Conservation (phyloP, 345 rosid genomes). For the Turritis glabra region DNA sequence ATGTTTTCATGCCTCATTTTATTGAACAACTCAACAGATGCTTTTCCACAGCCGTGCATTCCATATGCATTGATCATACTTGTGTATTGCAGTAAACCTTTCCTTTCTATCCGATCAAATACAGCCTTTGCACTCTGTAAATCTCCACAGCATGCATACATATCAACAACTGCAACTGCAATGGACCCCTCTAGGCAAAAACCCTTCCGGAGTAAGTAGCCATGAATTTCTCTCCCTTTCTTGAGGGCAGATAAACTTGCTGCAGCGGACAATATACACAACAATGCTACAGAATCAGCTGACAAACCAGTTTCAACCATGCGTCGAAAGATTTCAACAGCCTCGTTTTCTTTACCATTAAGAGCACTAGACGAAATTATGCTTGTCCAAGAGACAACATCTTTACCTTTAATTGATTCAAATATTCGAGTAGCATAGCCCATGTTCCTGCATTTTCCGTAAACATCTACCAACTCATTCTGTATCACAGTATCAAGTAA, state of each 20-base stretch:
- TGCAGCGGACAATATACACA: conserved; percentile 63
- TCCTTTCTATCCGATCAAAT: conserved; percentile 46
- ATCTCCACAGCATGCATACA: conserved; percentile 82
- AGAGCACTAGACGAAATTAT: conserved; percentile 68
- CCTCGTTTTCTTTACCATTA: conserved; percentile 61
- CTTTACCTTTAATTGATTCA: conserved; percentile 55
- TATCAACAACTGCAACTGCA: conserved; percentile 67
- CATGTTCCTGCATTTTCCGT: conserved; percentile 61
- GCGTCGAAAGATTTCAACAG: conserved; percentile 50
- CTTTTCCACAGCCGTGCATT: conserved; percentile 76
- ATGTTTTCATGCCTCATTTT: conserved; percentile 50
- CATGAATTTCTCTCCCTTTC: conserved; percentile 80
- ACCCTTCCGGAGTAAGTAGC: conserved; percentile 58
- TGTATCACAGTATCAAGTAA: conserved; percentile 59
- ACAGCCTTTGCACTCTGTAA: conserved; percentile 55
- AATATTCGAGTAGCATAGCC: conserved; percentile 62
- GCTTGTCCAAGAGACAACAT: conserved; percentile 92
- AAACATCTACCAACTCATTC: conserved; percentile 63
- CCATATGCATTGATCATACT: conserved; percentile 81
- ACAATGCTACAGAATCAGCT: conserved; percentile 65
- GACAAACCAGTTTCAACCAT: conserved; percentile 54
- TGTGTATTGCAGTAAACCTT: conserved; percentile 64
- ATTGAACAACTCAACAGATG: conserved; percentile 59
- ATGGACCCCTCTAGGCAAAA: conserved; percentile 58
- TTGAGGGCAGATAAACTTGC: conserved; percentile 62